Base-by-base conservation (phyloP, 1,139 yeast species). In the Taphrina pruni region DNA sequence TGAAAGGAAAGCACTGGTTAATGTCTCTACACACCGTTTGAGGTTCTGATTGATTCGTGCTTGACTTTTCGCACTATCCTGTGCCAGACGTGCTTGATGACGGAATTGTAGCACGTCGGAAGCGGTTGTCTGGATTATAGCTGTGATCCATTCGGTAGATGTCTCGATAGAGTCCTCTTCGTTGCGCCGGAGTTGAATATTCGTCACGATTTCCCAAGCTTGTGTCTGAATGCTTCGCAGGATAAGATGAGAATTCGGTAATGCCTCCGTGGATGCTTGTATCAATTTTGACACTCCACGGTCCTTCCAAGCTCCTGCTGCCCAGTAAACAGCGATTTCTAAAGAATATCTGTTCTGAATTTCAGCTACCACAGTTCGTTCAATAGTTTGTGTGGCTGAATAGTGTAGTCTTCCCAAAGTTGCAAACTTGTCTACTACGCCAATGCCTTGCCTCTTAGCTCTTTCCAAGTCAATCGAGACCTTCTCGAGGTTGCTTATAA, bases 311-410 rank as follows among this genome's bases (percentile, higher is more conserved):
- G 20, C 35, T 12, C 67, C 67, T 21, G 67, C 67, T 17, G 61
- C 46, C 67, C 67, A 64, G 26, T 64, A 64, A 32, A 64, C 60
- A 12, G 67, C 61, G 20, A 64, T 55, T 39, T 64, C 67, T 9
- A 64, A 55, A 8, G 67, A 46, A 17, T 38, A 64, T 26, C 67
- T 39, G 46, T 64, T 64, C 39, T 57, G 67, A n/a, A 64, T 55
- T 26, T 64, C 55, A 4, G 41, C 48, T 1, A 64, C 62, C 14
- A 58, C 45, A 32, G 21, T 5, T 21, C 48, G 41, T 21, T 45
- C 56, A 46, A 64, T 55, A 11, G 61, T 26, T 14, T 46, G n/a
- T 17, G 54, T 20, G 17, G 67, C 67, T 26, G 43, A 36, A 17
- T 46, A 56, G 36, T 55, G 41, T 52, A 64, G 32, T 32, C 55